Conservation (phyloP, 495 filamentous ascomycete genomes). For the Diplogelasinospora grovesii region DNA sequence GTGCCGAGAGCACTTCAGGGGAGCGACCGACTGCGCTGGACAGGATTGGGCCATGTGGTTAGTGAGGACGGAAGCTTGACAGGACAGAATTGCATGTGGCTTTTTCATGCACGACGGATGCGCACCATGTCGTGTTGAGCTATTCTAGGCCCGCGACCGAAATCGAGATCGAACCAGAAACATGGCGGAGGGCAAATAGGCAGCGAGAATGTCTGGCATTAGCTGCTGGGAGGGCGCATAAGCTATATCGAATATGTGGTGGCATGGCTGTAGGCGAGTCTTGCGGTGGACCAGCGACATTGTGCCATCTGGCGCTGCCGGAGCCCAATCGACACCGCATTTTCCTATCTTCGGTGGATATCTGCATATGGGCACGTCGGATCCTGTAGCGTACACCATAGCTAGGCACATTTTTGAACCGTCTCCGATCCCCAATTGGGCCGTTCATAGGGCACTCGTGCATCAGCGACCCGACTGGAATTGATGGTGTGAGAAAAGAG, state of each 20-base stretch:
- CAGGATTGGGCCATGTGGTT: constrained; percentile 14
- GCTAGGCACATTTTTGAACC: constrained; percentile 20
- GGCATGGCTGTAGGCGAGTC: constrained; percentile 17
- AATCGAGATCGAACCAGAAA: constrained; percentile 7
- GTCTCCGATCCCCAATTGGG: constrained; percentile 10
- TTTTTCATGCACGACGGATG: constrained; percentile 13
- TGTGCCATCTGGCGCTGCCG: constrained; percentile 43
- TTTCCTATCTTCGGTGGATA: constrained; percentile 23
- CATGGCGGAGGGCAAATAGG: constrained; percentile 15
- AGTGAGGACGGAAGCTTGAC: constrained; percentile 8
- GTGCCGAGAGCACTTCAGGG: not conserved
- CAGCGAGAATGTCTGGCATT: constrained; percentile 13
- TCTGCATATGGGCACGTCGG: constrained; percentile 24
- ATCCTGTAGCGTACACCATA: constrained; percentile 20
- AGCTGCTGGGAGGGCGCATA: constrained; percentile 16
- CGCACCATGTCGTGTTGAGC: constrained; percentile 9
- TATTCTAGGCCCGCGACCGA: constrained; percentile 10
- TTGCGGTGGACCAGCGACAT: constrained; percentile 36
- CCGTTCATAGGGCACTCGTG: constrained; percentile 3
- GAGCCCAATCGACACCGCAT: constrained; percentile 27
- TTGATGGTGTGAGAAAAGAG: constrained; percentile 1
- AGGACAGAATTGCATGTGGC: constrained; percentile 9
- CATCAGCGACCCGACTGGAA: constrained; percentile 6
- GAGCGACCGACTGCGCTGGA: too few species aligned
- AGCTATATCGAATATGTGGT: constrained; percentile 15